Evolutionary conservation across 2,329 filamentous ascomycete genomes (phyloP).

Genomic region (Arthroderma sp.): DNA sequence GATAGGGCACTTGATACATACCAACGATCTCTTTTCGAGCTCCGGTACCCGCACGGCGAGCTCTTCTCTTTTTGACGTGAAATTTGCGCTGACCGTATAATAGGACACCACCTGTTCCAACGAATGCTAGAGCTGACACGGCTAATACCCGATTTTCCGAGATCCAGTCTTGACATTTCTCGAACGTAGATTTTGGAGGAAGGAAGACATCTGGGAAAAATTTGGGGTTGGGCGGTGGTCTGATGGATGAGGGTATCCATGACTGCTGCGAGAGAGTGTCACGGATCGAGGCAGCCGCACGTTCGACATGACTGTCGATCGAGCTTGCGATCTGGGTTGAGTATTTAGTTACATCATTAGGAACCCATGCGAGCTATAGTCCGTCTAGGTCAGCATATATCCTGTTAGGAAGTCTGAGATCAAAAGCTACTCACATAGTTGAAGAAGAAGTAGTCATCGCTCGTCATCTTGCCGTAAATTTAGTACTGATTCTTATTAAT

Average conservation of each 20-base stretch:
- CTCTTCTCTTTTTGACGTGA: slow-evolving; percentile 52
- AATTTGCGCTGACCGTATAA: slow-evolving; percentile 51
- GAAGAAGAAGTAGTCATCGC: slow-evolving; percentile 66
- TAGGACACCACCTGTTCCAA: slow-evolving; percentile 51
- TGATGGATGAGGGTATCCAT: slow-evolving; percentile 62
- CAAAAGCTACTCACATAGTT: slow-evolving; percentile 50
- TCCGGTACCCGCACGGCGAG: slow-evolving; percentile 67
- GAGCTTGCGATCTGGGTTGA: slow-evolving; percentile 63
- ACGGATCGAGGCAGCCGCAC: slow-evolving; percentile 57
- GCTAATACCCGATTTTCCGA: slow-evolving; percentile 59
- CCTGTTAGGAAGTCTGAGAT: not conserved
- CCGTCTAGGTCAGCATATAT: not conserved
- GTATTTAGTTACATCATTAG: slow-evolving; percentile 57
- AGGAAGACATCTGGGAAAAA: slow-evolving; percentile 20
- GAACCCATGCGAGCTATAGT: slow-evolving; percentile 45
- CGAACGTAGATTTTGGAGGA: slow-evolving; percentile 34
- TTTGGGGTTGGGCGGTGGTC: slow-evolving; percentile 34
- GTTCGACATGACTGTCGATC: slow-evolving; percentile 70
- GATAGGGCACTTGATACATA: slow-evolving; percentile 22
- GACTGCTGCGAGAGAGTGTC: slow-evolving; percentile 53
- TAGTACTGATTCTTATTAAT: not conserved
- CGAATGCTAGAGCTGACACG: slow-evolving; percentile 56
- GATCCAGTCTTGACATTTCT: slow-evolving; percentile 59
- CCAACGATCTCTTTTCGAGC: slow-evolving; percentile 70
- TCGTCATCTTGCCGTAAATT: slow-evolving; percentile 49